Conservation (phyloP, 2,329 filamentous ascomycete species). For the Coleophoma eucalyptorum region DNA sequence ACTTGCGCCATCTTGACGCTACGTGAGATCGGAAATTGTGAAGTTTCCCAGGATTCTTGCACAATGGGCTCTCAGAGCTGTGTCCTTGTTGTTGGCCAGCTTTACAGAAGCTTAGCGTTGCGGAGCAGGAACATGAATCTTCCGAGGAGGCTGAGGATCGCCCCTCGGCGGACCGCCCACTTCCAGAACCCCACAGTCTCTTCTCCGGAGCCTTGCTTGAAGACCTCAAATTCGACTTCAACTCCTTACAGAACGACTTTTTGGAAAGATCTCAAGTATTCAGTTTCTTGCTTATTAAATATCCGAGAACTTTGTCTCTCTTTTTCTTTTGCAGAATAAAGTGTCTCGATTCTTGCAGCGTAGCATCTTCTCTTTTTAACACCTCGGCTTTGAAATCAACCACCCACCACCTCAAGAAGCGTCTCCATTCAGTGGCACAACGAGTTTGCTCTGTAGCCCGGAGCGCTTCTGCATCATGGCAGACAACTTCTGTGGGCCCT, state of each 20-base stretch:
- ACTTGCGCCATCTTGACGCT: constrained; percentile 60
- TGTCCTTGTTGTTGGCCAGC: constrained; percentile 7
- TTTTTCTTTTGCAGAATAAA: too few species aligned
- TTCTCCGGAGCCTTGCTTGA: neutral
- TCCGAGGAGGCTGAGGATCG: neutral
- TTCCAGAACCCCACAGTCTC: neutral
- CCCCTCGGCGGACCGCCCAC: neutral
- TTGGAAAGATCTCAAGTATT: too few species aligned
- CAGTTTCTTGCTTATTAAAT: too few species aligned
- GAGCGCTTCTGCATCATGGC: constrained; percentile 43
- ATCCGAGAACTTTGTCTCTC: too few species aligned
- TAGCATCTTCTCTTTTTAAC: too few species aligned
- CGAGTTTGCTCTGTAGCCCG: neutral
- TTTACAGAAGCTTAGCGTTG: constrained; percentile 4
- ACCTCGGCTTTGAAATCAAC: too few species aligned
- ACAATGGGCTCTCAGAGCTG: neutral
- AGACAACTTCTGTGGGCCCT: constrained; percentile 66
- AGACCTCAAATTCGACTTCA: neutral
- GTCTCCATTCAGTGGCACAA: neutral
- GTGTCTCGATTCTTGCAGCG: too few species aligned
- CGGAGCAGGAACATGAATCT: neutral
- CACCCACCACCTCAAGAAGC: neutral
- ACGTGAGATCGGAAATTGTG: constrained; percentile 3
- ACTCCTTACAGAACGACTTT: too few species aligned
- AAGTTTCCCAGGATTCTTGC: constrained; percentile 4